Evolutionary conservation across 2,329 filamentous ascomycete species (phyloP).

Genomic region (Calcarisporium arbuscula): DNA sequence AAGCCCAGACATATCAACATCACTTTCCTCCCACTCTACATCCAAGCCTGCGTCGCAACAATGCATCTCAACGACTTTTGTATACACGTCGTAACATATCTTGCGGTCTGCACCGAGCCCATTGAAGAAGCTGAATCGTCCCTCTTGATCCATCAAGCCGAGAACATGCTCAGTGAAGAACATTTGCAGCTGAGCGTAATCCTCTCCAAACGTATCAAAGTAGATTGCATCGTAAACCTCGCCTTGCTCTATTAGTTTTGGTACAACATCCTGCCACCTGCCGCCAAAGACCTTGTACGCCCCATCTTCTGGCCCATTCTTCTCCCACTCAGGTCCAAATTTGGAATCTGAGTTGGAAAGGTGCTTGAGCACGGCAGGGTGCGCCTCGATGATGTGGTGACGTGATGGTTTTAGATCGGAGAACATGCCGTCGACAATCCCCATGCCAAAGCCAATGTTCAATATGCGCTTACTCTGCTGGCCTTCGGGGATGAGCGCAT

Average conservation of each 20-base stretch:
- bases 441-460: conserved; percentile 89
- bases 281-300: conserved; percentile 65
- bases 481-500: conserved; percentile 49
- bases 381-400: conserved; percentile 84
- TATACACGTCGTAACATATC: conserved; percentile 95
- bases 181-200: conserved; percentile 74
- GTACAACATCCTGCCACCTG: conserved; percentile 76
- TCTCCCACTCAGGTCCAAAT: conserved; percentile 52
- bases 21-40: conserved; percentile 74
- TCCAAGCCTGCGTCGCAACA: conserved; percentile 84
- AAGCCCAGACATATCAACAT: conserved; percentile 61
- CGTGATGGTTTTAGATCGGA: conserved; percentile 57
- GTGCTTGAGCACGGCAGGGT: conserved; percentile 67
- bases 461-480: conserved; percentile 59
- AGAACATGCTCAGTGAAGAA: conserved; percentile 90
- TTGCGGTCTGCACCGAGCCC: conserved; percentile 86
- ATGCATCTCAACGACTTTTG: conserved; percentile 86
- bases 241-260: conserved; percentile 59
- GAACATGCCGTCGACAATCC: conserved; percentile 76
- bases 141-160: conserved; percentile 62
- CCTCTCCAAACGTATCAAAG: conserved; percentile 96
- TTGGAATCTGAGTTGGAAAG: conserved; percentile 43
- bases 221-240: conserved; percentile 83
- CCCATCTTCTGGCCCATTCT: conserved; percentile 50
- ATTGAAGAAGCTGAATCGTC: conserved; percentile 83